Conservation (phyloP, 345 rosid genomes). For the Limnanthes douglasii region DNA sequence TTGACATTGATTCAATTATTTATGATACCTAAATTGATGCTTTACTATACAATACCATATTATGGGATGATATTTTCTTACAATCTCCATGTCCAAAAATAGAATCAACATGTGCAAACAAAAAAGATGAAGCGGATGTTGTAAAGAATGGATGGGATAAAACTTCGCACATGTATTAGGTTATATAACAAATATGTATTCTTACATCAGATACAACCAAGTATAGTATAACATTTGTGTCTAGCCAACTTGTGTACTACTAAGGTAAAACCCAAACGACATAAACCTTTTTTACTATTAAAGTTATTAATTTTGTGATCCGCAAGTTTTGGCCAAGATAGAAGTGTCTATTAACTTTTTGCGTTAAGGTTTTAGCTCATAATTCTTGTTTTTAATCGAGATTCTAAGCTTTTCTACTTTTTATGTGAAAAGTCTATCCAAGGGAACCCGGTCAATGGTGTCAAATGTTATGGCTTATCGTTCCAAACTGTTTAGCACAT, state of each 20-base stretch:
- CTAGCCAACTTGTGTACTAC: not conserved
- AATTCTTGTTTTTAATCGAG: no score
- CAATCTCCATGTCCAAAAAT: constrained; percentile 39
- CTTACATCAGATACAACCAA: constrained; percentile 36
- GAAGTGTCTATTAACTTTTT: no score
- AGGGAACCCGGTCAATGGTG: not conserved
- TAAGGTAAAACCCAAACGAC: constrained; percentile 1
- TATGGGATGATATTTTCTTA: constrained; percentile 44
- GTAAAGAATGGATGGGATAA: constrained; percentile 30
- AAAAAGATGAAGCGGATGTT: constrained; percentile 13
- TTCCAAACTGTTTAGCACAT: not conserved
- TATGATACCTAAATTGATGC: constrained; percentile 55
- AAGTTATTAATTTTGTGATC: not conserved
- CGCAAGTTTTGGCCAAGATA: constrained; percentile 5
- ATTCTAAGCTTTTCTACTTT: not conserved
- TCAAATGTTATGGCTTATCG: not conserved
- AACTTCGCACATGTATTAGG: constrained; percentile 40
- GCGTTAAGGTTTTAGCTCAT: no score
- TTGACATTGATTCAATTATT: constrained; percentile 39
- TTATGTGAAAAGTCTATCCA: not conserved
- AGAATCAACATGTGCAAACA: constrained; percentile 34
- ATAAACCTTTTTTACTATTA: constrained; percentile 3
- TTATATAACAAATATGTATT: constrained; percentile 77
- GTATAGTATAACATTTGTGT: constrained; percentile 13
- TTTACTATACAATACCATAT: constrained; percentile 26